Base-by-base conservation (phyloP, 768 basidiomycete species). In the Tylopilus balloui region DNA sequence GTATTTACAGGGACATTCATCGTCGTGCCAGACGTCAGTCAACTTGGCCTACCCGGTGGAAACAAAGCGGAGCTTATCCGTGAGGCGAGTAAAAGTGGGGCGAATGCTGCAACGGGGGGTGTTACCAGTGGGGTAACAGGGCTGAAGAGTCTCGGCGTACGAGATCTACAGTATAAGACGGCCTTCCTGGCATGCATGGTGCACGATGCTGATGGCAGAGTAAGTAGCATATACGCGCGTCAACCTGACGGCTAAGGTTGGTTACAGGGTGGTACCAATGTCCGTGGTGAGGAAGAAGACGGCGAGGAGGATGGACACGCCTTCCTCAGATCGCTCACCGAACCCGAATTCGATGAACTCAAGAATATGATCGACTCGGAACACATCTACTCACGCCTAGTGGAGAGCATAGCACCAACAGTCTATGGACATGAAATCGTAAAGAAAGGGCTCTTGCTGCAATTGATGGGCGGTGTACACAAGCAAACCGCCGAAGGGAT, bases 341-440 rank as follows among this genome's bases (percentile, higher is more conserved):
- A 89, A 57, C 90, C 92, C 8, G 96, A 99, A 65, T 88, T 95
- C 54, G 92, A 97, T 50, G 94, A 97, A 65, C 81, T 99, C 47
- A 88, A 84, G 66, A 78, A 77, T 31, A 99, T 98, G 96, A 90
- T 97, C 57, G 81, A 94, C 59, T 84, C 86, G 0, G 91, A 94
- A 44, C 86, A 95, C 65, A 98, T 99, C 57, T 99, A 98, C 66
- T 83, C 88, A 21, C 83, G 95, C 8, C 74, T 98, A 5, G 95
- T 98, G 20, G 83, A 87, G 61, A 92, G 89, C 61, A 95, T 98
- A 53, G 96, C 96, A 1, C 96, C 96, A 3, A 97, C 96, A 0
- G 95, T 99, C 2, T 98, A 97, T 60, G 96, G 96, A 1, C 96
- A 98, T 64, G 96, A 99, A 63, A 94, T 97, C 43, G 94, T 98